These are phyloP conservation scores for Chytriomyces hyalinus DNA, from an alignment of 192 early-diverging fungal species.

Conservation along the genomic window DNA sequence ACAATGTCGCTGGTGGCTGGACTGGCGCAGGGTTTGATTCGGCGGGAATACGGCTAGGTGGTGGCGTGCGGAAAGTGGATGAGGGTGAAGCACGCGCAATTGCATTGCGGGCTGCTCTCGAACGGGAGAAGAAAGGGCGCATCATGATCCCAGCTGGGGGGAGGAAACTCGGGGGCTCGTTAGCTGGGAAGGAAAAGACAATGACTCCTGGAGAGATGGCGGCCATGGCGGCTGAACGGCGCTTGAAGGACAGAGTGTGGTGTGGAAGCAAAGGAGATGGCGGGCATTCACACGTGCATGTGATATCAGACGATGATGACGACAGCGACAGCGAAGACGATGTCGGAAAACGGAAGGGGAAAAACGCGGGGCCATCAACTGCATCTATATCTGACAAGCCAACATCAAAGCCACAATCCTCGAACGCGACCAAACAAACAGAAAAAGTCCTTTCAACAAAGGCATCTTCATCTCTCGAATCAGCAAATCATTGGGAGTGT, in stretches of 20 bases:
- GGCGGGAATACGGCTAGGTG: slow-evolving; percentile 56
- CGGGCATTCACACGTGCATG: background rate
- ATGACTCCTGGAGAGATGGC: slow-evolving; percentile 66
- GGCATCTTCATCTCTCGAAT: slow-evolving; percentile 1
- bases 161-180: slow-evolving; percentile 39
- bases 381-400: too few relatives aligned
- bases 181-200: slow-evolving; percentile 23
- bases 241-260: slow-evolving; percentile 68
- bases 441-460: background rate
- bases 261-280: slow-evolving; percentile 58
- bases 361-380: too few relatives aligned
- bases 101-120: slow-evolving; percentile 65
- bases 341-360: background rate
- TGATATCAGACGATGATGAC: background rate
- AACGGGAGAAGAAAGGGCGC: slow-evolving; percentile 41
- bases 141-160: slow-evolving; percentile 70
- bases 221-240: slow-evolving; percentile 70
- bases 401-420: background rate
- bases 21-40: slow-evolving; percentile 64
- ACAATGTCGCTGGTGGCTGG: slow-evolving; percentile 52
- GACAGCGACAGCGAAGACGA: background rate
- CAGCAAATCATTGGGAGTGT: slow-evolving; percentile 20
- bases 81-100: slow-evolving; percentile 35
- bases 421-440: background rate
- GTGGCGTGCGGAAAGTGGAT: slow-evolving; percentile 48